Evolutionary conservation across 768 basidiomycete species (phyloP).

Genomic region (Cystofilobasidium capitatum): DNA sequence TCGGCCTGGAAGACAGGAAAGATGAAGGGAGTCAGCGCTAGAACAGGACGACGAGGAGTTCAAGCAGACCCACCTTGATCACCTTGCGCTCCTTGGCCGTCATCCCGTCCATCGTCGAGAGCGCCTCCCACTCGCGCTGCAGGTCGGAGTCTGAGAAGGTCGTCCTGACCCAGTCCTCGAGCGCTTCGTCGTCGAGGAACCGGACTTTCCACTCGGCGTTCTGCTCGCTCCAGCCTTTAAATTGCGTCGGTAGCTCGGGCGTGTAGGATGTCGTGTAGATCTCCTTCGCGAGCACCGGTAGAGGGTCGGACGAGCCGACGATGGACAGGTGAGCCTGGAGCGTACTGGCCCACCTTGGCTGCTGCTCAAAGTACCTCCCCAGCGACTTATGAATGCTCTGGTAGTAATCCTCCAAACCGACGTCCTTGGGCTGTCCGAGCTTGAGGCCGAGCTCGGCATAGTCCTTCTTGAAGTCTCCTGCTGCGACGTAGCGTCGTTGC

Average conservation of each 20-base stretch:
- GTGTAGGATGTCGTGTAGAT: conserved; percentile 16
- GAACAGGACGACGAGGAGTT: not conserved
- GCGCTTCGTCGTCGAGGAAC: conserved; percentile 12
- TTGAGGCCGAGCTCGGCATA: not conserved
- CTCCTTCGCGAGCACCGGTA: not conserved
- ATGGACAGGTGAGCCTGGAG: conserved; percentile 2
- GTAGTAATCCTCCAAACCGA: not conserved
- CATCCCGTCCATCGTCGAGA: not conserved
- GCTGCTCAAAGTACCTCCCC: conserved; percentile 1
- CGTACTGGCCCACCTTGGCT: not conserved
- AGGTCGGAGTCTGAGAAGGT: conserved; percentile 2
- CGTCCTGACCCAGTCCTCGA: conserved; percentile 9
- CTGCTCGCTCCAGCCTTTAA: conserved; percentile 15
- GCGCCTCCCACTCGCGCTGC: not conserved
- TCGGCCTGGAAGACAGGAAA: not conserved
- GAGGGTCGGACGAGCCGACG: not conserved
- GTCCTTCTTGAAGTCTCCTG: not conserved
- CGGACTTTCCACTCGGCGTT: conserved; percentile 10
- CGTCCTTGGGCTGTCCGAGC: conserved; percentile 1
- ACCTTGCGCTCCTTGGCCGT: conserved; percentile 8
- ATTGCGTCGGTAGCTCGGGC: conserved; percentile 11
- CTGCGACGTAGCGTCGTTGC: not conserved
- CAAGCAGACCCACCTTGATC: not conserved
- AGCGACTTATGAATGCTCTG: not conserved
- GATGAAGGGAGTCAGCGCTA: not conserved